Evolutionary conservation across 139 green algal genomes (phyloP), one percentile per base, ranked within the genome.

Genomic region (Volvox reticuliferus): DNA sequence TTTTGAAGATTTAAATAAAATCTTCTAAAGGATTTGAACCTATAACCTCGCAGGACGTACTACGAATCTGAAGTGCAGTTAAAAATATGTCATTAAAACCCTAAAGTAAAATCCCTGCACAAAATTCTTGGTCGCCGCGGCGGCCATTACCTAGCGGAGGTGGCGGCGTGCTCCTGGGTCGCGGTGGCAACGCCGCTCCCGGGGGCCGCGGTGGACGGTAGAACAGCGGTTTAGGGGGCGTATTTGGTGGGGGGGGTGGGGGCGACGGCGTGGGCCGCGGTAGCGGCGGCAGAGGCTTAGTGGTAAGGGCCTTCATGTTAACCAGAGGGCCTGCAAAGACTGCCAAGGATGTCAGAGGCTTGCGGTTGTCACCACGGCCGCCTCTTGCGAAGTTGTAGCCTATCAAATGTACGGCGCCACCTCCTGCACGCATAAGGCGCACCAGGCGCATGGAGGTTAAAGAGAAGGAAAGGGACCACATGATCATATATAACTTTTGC

Each of bases 361-460:
- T 86, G 73, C 77, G 73, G 75, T 85, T 50, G 87, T 86, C 63
- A 28, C 77, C 77, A 3, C 63, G 75, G 87, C 55, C 61, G 32
- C 87, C 87, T 1, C 18, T n/a, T 3, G 26, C 26, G 33, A 84
- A 84, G 75, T 91, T 68, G 75, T 86, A 86, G 76, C 73, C 87
- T 6, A 91, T 65, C 30, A 84, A 73, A 30, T 61, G 87, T 30
- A 83, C 75, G 12, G 37, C 19, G 33, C 75, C 87, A 9, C 87
- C 86, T 3, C 69, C 69, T 88, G 63, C 17, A n/a, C n/a, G n/a
- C n/a, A 24, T 63, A 63, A 26, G 44, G 44, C 9, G 44, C 44
- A 16, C 18, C 35, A n/a, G n/a, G n/a, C n/a, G n/a, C n/a, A n/a
- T n/a, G n/a, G n/a, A n/a, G n/a, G n/a, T n/a, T n/a, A n/a, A n/a